Percentiles rank a stretch among this genome's conserved stretches.
phyloP scores from a whole-genome alignment of 768 basidiomycete species.

The Xerocomus potaroensis region DNA sequence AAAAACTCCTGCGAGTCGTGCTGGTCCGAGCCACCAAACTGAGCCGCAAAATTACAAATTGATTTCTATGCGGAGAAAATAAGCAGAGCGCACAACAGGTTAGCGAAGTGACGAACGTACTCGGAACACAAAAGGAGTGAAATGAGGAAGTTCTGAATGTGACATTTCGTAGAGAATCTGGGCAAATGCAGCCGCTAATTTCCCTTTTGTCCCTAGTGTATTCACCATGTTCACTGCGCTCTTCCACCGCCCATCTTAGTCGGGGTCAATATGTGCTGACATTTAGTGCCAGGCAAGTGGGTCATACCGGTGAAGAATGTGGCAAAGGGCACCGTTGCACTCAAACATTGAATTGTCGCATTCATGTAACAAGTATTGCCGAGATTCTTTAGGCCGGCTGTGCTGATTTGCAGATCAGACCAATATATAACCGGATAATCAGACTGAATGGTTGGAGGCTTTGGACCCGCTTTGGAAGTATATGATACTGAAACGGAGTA shows the following conservation, averaged over 20 bases:
- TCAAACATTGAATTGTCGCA: conserved; percentile 93
- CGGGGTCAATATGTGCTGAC: conserved; percentile 1
- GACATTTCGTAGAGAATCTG: conserved; percentile 82
- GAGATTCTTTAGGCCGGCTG: conserved; percentile 88
- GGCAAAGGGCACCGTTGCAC: conserved; percentile 90
- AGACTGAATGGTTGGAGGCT: conserved; percentile 63
- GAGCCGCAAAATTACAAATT: conserved; percentile 55
- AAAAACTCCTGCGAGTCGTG: conserved; percentile 99
- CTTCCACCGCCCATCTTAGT: conserved; percentile 73
- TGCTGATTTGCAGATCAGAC: conserved; percentile 74
- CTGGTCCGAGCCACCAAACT: conserved; percentile 85
- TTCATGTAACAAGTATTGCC: conserved; percentile 99
- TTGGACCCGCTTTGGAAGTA: conserved; percentile 37
- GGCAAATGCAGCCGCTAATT: conserved; percentile 77
- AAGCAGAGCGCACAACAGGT: conserved; percentile 1
- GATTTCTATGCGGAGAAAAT: conserved; percentile 43
- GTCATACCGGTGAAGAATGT: conserved; percentile 80
- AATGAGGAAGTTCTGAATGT: conserved; percentile 77
- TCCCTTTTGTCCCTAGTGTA: conserved; percentile 83
- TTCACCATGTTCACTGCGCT: conserved; percentile 81
- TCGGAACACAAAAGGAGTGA: conserved; percentile 80
- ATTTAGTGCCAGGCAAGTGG: not conserved
- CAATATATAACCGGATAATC: conserved; percentile 84
- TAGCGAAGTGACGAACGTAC: conserved; percentile 45
- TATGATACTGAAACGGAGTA: conserved; percentile 24